A percentile compares a stretch with the other conserved stretches of the same genome.
phyloP scores from a whole-genome alignment of 169 alveolate genomes.

The Plasmodium cynomolgi region DNA sequence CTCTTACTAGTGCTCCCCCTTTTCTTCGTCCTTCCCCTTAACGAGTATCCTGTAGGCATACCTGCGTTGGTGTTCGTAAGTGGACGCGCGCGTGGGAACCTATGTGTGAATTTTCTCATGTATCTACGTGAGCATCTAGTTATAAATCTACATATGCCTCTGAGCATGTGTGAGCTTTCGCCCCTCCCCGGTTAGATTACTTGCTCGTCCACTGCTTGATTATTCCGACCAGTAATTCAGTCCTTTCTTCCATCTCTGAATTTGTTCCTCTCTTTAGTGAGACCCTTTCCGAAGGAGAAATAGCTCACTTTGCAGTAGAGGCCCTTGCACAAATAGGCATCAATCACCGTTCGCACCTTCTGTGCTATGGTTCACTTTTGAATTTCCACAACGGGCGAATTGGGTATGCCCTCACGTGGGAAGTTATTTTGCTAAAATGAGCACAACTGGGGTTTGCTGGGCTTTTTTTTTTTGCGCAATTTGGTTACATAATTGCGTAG shows the following conservation, averaged over 20 bases:
- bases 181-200: constrained; percentile 15
- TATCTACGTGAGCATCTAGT: neutral
- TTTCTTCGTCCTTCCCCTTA: constrained; percentile 56
- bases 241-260: constrained; percentile 54
- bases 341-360: neutral
- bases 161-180: neutral
- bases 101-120: neutral
- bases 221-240: constrained; percentile 27
- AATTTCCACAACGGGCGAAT: neutral
- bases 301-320: neutral
- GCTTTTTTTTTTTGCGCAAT: neutral
- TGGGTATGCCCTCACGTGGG: neutral
- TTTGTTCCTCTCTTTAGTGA: neutral
- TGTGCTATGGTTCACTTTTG: neutral
- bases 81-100: neutral
- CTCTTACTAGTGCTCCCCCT: constrained; percentile 53
- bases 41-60: constrained; percentile 54
- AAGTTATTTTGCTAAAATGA: neutral
- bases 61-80: constrained; percentile 9
- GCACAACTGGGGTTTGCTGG: neutral
- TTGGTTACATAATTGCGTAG: neutral
- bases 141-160: neutral
- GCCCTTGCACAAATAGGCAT: neutral
- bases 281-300: neutral
- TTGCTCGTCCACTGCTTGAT: constrained; percentile 63